Base-by-base conservation (phyloP, 257 asterid genomes). In the Nicotiana knightiana region DNA sequence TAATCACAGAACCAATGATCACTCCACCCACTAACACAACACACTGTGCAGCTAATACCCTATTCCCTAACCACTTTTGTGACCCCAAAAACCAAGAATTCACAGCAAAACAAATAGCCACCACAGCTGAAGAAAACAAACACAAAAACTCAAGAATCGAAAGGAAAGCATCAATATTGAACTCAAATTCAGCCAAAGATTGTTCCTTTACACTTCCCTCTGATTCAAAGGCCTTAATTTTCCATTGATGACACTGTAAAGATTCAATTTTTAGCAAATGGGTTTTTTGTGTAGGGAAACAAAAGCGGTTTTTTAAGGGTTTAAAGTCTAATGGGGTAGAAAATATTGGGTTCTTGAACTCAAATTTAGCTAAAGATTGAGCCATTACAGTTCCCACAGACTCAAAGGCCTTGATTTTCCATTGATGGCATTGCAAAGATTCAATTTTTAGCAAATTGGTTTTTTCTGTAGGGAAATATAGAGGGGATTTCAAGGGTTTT, bases 1-100 rank as follows among this genome's bases (percentile, higher is more conserved):
- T 85, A 70, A 96, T 92, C 83, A 86, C 87, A 70, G 93, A 90
- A 73, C 98, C 98, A 73, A 89, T 85, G 48, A 89, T 83, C 81
- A 88, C 83, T 3, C 94, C 91, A 76, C 82, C 85, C 65, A 93
- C 87, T 88, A 96, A 43, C 84, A 87, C 86, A 91, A 84, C 94
- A 83, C 92, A 91, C 85, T 93, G 99, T 90, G 89, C 93, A 65
- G 84, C 93, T 82, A 91, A 77, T 77, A 87, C 48, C 86, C 80
- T 88, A 86, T 86, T 87, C 43, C 92, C 85, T 26, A 82, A 46
- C 94, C 86, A 87, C 84, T 76, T 89, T 81, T 68, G 88, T 28
- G 79, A 78, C 65, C 92, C 91, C 24, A 17, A 83, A 58, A 83
- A 5, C 13, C 80, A 83, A 35, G 58, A 77, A 62, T 91, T 85